A percentile compares a stretch with the other conserved stretches of the same genome.
Conservation (phyloP, 768 basidiomycete species). For the Steccherinum ochraceum region DNA sequence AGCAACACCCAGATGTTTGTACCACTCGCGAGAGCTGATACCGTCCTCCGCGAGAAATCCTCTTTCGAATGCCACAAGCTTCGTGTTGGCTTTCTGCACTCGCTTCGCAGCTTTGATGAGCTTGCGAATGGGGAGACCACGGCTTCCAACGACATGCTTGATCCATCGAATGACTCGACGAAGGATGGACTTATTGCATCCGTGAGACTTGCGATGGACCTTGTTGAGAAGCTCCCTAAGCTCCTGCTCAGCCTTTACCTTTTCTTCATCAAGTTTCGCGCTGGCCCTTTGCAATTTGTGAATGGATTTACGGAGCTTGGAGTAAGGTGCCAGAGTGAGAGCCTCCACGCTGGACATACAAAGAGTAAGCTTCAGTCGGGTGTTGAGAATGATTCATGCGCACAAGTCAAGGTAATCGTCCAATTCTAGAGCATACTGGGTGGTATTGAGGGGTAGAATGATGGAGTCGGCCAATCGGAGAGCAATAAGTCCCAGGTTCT, state of each 20-base stretch:
- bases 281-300: conserved; percentile 43
- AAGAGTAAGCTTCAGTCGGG: background rate
- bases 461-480: conserved; percentile 49
- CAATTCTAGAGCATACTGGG: conserved; percentile 55
- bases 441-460: conserved; percentile 62
- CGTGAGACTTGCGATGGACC: conserved; percentile 6
- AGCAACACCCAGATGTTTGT: conserved; percentile 76
- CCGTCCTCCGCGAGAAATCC: conserved; percentile 79
- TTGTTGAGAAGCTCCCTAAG: conserved; percentile 41
- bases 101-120: conserved; percentile 55
- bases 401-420: conserved; percentile 47
- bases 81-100: conserved; percentile 55
- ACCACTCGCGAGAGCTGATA: conserved; percentile 81
- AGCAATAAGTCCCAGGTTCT: conserved; percentile 47
- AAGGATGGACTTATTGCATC: conserved; percentile 5
- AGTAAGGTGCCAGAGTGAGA: conserved; percentile 24
- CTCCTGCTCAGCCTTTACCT: conserved; percentile 43
- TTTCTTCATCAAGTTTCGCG: conserved; percentile 52
- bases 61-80: conserved; percentile 64
- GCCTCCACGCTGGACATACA: conserved; percentile 40
- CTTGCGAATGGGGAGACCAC: conserved; percentile 25
- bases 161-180: conserved; percentile 23
- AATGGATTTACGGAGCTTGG: conserved; percentile 41
- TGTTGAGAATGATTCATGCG: conserved; percentile 11
- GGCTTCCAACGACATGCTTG: conserved; percentile 33